Conservation (phyloP, 1,139 yeast genomes). For the Taphrina pruni region DNA sequence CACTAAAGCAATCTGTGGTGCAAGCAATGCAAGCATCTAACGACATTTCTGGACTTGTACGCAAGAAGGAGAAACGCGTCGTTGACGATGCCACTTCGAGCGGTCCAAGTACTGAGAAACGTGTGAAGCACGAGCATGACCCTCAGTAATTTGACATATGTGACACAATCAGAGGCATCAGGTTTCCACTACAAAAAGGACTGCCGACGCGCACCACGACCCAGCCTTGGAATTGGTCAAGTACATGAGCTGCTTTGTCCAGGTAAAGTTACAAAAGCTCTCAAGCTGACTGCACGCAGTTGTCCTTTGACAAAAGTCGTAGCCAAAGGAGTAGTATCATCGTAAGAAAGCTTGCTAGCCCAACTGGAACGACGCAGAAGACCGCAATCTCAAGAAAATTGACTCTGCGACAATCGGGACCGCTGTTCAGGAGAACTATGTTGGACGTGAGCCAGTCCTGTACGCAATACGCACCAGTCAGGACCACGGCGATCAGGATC, state of each 20-base stretch:
- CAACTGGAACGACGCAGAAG: slow-evolving; percentile 96
- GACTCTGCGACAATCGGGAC: slow-evolving; percentile 56
- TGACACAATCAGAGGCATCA: too few relatives aligned
- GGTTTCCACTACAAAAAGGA: too few relatives aligned
- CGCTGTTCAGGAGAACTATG: slow-evolving; percentile 52
- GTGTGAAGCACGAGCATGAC: neutral
- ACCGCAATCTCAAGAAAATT: slow-evolving; percentile 88
- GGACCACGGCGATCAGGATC: slow-evolving; percentile 83
- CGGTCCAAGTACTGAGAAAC: neutral
- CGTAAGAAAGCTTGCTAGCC: slow-evolving; percentile 89
- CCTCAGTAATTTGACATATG: too few relatives aligned
- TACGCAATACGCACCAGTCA: slow-evolving; percentile 80
- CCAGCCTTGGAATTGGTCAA: neutral
- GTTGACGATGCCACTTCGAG: neutral
- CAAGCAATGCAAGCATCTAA: slow-evolving; percentile 51
- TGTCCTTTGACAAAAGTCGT: slow-evolving; percentile 1
- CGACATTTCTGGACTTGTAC: slow-evolving; percentile 46
- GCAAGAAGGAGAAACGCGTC: slow-evolving; percentile 41
- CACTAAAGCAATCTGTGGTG: slow-evolving; percentile 50
- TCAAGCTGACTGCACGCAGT: neutral
- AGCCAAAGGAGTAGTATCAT: slow-evolving; percentile 59
- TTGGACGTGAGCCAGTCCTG: slow-evolving; percentile 92
- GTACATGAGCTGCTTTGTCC: too few relatives aligned
- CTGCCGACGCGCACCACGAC: neutral
- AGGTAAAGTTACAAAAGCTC: neutral